Evolutionary conservation across 2,329 filamentous ascomycete genomes (phyloP).

Genomic region (Fusarium sterilihyphosum): DNA sequence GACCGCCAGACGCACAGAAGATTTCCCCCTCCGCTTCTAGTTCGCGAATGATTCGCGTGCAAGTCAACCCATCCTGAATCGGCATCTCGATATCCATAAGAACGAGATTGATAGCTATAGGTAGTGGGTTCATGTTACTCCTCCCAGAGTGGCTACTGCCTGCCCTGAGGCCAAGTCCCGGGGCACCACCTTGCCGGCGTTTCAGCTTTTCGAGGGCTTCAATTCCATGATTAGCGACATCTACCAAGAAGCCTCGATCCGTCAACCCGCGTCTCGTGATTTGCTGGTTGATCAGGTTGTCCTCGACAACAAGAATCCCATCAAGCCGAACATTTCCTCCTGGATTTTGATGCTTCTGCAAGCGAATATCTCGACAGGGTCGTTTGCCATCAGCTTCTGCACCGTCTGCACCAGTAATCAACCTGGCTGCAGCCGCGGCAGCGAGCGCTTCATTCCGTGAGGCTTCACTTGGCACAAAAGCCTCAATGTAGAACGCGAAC

Average conservation of each 20-base stretch:
- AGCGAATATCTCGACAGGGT: conserved; percentile 32
- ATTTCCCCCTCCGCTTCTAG: conserved; percentile 66
- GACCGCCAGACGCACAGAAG: conserved; percentile 54
- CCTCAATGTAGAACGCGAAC: conserved; percentile 79
- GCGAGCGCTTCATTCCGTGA: conserved; percentile 54
- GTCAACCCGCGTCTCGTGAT: conserved; percentile 62
- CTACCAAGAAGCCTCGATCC: conserved; percentile 60
- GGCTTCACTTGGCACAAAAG: conserved; percentile 55
- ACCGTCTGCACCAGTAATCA: conserved; percentile 42
- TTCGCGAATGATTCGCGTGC: conserved; percentile 71
- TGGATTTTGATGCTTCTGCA: conserved; percentile 40
- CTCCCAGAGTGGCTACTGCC: conserved; percentile 16
- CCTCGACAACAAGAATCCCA: conserved; percentile 66
- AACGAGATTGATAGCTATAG: conserved; percentile 65
- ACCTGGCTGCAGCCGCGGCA: conserved; percentile 47
- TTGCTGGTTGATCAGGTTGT: conserved; percentile 70
- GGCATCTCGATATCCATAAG: conserved; percentile 85
- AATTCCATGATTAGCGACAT: conserved; percentile 66
- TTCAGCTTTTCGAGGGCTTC: conserved; percentile 63
- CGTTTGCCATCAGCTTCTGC: conserved; percentile 32
- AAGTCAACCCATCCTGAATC: conserved; percentile 75
- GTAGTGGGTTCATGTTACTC: conserved; percentile 18
- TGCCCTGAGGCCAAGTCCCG: conserved; percentile 24
- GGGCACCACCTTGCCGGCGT: conserved; percentile 31
- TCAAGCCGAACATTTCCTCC: conserved; percentile 47